Conservation (phyloP, 1,139 yeast genomes). For the Petasospora fabianii region DNA sequence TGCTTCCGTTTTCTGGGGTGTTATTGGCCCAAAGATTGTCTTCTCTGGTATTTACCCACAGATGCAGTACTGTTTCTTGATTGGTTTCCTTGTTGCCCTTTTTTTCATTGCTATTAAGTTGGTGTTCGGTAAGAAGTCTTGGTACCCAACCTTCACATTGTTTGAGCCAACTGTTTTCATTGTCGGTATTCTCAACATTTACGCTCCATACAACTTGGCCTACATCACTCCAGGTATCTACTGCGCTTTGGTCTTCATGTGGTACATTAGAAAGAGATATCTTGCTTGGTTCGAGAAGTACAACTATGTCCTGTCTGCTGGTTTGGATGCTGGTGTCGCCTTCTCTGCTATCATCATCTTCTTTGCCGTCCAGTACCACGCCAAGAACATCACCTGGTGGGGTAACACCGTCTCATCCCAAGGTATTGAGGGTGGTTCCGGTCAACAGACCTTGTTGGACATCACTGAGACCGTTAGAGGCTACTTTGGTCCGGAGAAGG, state of each 20-base stretch:
- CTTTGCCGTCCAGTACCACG: conserved; percentile 40
- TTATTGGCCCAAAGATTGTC: conserved; percentile 61
- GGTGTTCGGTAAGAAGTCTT: background rate
- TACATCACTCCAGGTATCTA: conserved; percentile 52
- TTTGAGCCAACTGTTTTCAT: conserved; percentile 22
- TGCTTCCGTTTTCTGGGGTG: conserved; percentile 60
- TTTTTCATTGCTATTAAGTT: conserved; percentile 41
- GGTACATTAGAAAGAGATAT: conserved; percentile 44
- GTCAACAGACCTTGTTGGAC: conserved; percentile 23
- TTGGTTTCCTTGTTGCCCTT: conserved; percentile 47
- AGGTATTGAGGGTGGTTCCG: conserved; percentile 46
- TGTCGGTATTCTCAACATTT: conserved; percentile 36
- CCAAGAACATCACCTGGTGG: conserved; percentile 50
- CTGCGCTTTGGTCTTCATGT: conserved; percentile 60
- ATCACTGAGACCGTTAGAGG: conserved; percentile 36
- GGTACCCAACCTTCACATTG: conserved; percentile 43
- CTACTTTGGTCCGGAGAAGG: conserved; percentile 44
- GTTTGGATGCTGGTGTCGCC: conserved; percentile 5
- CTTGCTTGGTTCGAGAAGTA: conserved; percentile 61
- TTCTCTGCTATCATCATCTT: conserved; percentile 8
- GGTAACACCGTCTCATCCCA: conserved; percentile 45
- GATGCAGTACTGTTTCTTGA: conserved; percentile 48
- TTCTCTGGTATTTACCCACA: conserved; percentile 48
- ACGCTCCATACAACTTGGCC: conserved; percentile 51
- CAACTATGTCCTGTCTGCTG: conserved; percentile 45